Conservation (phyloP, 805 yeast genomes). For the Crinitomyces ghanaensis region DNA sequence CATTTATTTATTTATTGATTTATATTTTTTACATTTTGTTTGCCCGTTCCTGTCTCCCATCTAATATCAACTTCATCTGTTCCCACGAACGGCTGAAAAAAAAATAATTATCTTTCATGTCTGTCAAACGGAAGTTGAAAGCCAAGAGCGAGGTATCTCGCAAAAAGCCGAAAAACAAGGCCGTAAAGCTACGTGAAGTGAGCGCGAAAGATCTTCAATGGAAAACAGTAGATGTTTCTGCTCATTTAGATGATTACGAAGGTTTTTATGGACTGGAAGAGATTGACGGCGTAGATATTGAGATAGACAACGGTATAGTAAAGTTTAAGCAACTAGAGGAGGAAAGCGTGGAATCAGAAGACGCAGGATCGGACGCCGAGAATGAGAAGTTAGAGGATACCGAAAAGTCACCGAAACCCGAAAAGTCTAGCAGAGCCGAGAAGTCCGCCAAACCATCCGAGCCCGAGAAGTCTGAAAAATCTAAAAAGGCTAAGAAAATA, state of each 20-base stretch:
- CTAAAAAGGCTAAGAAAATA: conserved; percentile 1
- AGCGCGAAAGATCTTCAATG: conserved; percentile 33
- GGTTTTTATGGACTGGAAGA: conserved; percentile 92
- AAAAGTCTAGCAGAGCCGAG: conserved; percentile 6
- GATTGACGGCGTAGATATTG: conserved; percentile 83
- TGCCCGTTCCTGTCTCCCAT: no score
- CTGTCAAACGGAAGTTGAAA: no score
- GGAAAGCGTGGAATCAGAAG: conserved; percentile 4
- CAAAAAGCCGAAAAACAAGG: no score
- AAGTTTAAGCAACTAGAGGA: conserved; percentile 26
- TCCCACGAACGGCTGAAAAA: no score
- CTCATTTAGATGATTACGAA: conserved; percentile 73
- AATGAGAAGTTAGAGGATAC: conserved; percentile 4
- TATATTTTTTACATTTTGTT: no score
- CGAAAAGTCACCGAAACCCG: conserved; percentile 5
- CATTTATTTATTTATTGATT: no score
- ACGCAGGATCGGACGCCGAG: conserved; percentile 10
- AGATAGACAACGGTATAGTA: conserved; percentile 56
- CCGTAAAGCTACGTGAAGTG: no score
- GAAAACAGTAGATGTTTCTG: conserved; percentile 77
- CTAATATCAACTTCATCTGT: no score
- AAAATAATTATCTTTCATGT: no score
- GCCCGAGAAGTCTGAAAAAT: conserved; percentile 1
- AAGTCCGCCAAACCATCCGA: conserved; percentile 9
- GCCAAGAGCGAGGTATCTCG: no score